phyloP scores from a whole-genome alignment of 768 basidiomycete genomes.

The Chalciporus piperatus region DNA sequence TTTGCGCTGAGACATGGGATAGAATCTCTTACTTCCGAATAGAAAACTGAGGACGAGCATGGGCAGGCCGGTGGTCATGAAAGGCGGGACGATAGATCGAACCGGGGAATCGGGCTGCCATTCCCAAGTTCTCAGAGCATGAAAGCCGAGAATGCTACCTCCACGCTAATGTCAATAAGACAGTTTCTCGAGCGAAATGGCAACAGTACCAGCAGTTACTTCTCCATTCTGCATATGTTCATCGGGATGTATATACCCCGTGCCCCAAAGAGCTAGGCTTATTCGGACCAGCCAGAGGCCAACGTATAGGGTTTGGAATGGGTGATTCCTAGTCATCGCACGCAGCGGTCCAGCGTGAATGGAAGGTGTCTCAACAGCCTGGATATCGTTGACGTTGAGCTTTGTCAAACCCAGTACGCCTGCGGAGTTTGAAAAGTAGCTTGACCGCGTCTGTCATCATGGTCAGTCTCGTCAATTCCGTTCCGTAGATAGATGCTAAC shows the following conservation, averaged over 20 bases:
- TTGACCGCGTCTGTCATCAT: conserved; percentile 17
- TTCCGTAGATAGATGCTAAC: conserved; percentile 15
- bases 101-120: conserved; percentile 35
- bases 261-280: conserved; percentile 33
- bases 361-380: neutral
- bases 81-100: conserved; percentile 34
- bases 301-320: conserved; percentile 19
- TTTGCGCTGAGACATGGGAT: neutral
- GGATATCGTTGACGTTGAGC: neutral
- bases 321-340: conserved; percentile 8
- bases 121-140: conserved; percentile 36
- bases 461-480: conserved; percentile 23
- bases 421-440: conserved; percentile 29
- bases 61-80: conserved; percentile 34
- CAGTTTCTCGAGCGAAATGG: neutral
- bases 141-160: conserved; percentile 30
- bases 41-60: conserved; percentile 18
- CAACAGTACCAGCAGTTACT: conserved; percentile 32
- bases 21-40: conserved; percentile 22
- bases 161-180: conserved; percentile 6
- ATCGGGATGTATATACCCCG: conserved; percentile 41
- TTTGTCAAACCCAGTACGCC: neutral
- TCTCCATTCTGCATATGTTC: conserved; percentile 43
- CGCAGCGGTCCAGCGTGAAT: neutral
- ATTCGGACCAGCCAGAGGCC: conserved; percentile 28